Evolutionary conservation across 768 basidiomycete genomes (phyloP), one percentile per base, ranked within the genome.

Genomic region (Amyloporia xantha): DNA sequence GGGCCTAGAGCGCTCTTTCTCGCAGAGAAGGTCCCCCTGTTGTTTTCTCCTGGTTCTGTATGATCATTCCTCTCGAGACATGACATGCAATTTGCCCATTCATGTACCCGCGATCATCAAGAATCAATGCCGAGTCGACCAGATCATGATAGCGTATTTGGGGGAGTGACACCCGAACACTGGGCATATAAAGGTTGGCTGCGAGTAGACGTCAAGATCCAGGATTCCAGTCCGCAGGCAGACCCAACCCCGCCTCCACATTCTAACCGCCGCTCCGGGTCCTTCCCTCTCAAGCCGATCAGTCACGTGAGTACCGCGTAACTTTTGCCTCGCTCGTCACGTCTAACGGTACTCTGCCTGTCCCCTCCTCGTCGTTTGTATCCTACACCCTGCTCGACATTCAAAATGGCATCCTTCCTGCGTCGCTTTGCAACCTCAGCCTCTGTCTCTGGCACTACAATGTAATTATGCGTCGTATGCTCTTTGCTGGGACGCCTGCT

Each of bases 401-500:
- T 41, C 23, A 48, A 48, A 48, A 78, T 79, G 77, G 71, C 71
- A 6, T 69, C 68, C 13, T 73, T 77, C 58, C 64, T 81, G 41
- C 71, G 78, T 44, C 71, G 74, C 44, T 79, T 80, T 51, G 64
- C 69, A 6, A 72, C 77, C 19, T 68, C 76, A 48, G 72, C 78
- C 11, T 71, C 75, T 55, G 54, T 68, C 11, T 48, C 57, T 12
- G 39, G 40, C 2, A 55, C 15, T 21, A 37, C 51, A 36, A 54
- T 62, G 60, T 62, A 51, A 49, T 23, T 5, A 17, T n/a, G n/a
- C n/a, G n/a, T n/a, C n/a, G n/a, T n/a, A n/a, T n/a, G n/a, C n/a
- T n/a, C n/a, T n/a, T n/a, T n/a, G n/a, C n/a, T n/a, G n/a, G n/a
- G n/a, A n/a, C n/a, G n/a, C n/a, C n/a, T n/a, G n/a, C n/a, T n/a